Conservation (phyloP, 2,329 filamentous ascomycete species). For the Cercospora citrullina region DNA sequence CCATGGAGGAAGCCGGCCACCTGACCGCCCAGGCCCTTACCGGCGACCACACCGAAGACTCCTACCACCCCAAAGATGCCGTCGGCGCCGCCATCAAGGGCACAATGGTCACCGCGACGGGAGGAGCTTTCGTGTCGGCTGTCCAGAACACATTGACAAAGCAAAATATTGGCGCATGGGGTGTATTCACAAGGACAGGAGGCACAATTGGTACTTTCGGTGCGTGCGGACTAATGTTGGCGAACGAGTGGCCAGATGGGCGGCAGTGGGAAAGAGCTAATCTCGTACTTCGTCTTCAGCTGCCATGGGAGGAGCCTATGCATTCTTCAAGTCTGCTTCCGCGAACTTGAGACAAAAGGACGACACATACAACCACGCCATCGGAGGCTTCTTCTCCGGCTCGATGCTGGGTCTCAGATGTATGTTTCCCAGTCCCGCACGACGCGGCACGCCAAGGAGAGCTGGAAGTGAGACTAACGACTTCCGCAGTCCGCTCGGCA, state of each 20-base stretch:
- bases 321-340: conserved; percentile 72
- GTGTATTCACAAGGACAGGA: conserved; percentile 77
- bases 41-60: conserved; percentile 33
- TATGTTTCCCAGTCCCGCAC: conserved; percentile 48
- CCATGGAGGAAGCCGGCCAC: conserved; percentile 48
- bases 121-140: conserved; percentile 71
- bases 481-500: conserved; percentile 55
- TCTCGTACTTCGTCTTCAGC: conserved; percentile 49
- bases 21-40: conserved; percentile 41
- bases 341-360: conserved; percentile 86
- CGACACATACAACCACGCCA: conserved; percentile 70
- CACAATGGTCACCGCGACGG: conserved; percentile 63
- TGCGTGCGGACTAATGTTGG: conserved; percentile 40
- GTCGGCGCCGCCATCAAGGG: conserved; percentile 66
- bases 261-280: background rate
- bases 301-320: conserved; percentile 71
- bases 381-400: conserved; percentile 77
- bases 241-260: background rate
- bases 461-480: conserved; percentile 21
- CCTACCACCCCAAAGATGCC: conserved; percentile 73
- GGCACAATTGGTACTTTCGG: conserved; percentile 69
- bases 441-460: background rate
- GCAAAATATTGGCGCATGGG: conserved; percentile 76
- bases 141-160: conserved; percentile 84
- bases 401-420: conserved; percentile 70